Conservation (phyloP, 768 basidiomycete species). For the Asterophora lycoperdoides region DNA sequence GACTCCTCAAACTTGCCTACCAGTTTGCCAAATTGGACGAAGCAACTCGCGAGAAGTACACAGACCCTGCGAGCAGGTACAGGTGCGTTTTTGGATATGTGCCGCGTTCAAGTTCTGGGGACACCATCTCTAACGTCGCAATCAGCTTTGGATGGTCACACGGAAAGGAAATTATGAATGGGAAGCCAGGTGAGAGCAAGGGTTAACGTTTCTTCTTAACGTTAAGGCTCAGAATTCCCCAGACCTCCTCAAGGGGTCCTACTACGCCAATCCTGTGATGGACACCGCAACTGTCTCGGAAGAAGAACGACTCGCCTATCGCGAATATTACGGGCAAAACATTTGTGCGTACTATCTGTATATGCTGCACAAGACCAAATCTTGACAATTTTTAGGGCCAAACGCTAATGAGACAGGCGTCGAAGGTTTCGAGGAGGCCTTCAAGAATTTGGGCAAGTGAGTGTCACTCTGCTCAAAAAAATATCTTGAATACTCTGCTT, state of each 20-base stretch:
- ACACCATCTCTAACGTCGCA: neutral
- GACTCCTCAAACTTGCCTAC: conserved; percentile 71
- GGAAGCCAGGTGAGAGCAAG: conserved; percentile 58
- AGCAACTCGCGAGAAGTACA: conserved; percentile 63
- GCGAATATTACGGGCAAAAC: conserved; percentile 85
- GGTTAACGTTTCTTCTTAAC: neutral
- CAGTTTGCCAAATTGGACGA: conserved; percentile 72
- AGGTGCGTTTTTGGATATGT: conserved; percentile 43
- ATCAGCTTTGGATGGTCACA: conserved; percentile 94
- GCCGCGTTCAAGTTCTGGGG: neutral
- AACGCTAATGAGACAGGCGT: conserved; percentile 49
- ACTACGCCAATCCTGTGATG: conserved; percentile 82
- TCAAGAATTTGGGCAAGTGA: conserved; percentile 79
- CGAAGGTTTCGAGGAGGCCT: conserved; percentile 79
- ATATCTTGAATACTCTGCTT: conserved; percentile 3
- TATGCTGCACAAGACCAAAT: neutral
- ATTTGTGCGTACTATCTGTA: conserved; percentile 56
- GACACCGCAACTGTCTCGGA: conserved; percentile 61
- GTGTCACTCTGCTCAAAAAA: conserved; percentile 6
- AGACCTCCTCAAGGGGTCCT: conserved; percentile 90
- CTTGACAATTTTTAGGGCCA: conserved; percentile 49
- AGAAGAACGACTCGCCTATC: conserved; percentile 52
- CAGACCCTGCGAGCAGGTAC: conserved; percentile 68
- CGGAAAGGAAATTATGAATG: conserved; percentile 98
- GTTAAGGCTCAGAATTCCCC: neutral